phyloP scores from a whole-genome alignment of 2,329 filamentous ascomycete species.

The Paracamarosporium sp. region DNA sequence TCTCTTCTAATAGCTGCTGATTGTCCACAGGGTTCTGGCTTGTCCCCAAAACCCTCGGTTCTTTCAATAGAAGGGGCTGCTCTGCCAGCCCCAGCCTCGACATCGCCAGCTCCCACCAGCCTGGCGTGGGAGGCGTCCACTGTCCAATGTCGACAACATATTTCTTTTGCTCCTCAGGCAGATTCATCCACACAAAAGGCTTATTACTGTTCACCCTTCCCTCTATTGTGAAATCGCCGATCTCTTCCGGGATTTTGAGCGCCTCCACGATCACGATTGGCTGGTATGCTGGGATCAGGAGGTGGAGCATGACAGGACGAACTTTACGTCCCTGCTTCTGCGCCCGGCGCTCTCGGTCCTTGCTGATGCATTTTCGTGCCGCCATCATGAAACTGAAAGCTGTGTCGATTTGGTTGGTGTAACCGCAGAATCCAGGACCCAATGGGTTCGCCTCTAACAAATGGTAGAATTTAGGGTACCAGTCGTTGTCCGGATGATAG shows the following conservation, averaged over 20 bases:
- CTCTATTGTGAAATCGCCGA: slow-evolving; percentile 10
- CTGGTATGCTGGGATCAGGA: slow-evolving; percentile 51
- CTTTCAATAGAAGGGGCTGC: background rate
- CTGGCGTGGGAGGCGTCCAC: slow-evolving; percentile 4
- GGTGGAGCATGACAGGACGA: slow-evolving; percentile 35
- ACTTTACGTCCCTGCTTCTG: background rate
- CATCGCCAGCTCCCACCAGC: slow-evolving; percentile 8
- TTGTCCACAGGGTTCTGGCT: background rate
- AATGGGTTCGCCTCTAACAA: slow-evolving; percentile 45
- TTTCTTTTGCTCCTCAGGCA: slow-evolving; percentile 8
- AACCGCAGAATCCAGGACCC: slow-evolving; percentile 47
- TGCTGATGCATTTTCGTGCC: slow-evolving; percentile 22
- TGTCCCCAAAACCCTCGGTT: slow-evolving; percentile 3
- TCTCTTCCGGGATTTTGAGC: slow-evolving; percentile 22
- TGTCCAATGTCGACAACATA: slow-evolving; percentile 10
- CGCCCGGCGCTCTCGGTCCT: slow-evolving; percentile 19
- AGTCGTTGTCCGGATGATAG: slow-evolving; percentile 52
- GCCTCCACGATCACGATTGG: slow-evolving; percentile 48
- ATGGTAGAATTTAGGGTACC: slow-evolving; percentile 51
- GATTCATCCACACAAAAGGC: slow-evolving; percentile 10
- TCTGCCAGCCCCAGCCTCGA: slow-evolving; percentile 4
- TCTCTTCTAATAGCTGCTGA: background rate
- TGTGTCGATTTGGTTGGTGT: slow-evolving; percentile 51
- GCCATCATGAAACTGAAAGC: slow-evolving; percentile 49
- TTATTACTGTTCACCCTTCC: slow-evolving; percentile 12